phyloP scores from a whole-genome alignment of 2,329 filamentous ascomycete species.

The Orbilia quercus region DNA sequence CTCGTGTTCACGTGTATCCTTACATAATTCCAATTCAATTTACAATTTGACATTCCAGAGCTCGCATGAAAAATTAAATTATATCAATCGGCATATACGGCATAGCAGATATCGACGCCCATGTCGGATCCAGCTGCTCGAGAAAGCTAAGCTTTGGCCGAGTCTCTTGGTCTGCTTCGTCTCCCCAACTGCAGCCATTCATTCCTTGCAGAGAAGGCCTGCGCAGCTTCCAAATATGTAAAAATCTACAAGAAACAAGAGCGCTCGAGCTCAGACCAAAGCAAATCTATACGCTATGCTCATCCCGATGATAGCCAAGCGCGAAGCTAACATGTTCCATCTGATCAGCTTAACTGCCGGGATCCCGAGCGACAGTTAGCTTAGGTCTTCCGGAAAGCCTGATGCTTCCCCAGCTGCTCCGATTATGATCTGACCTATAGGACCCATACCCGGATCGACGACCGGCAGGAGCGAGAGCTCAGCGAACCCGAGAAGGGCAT shows the following conservation, averaged over 20 bases:
- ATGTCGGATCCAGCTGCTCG: slow-evolving; percentile 33
- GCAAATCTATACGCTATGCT: no score
- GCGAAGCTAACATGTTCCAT: slow-evolving; percentile 23
- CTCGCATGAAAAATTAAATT: slow-evolving; percentile 21
- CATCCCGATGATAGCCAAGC: slow-evolving; percentile 44
- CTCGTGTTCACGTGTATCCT: slow-evolving; percentile 29
- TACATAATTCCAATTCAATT: no score
- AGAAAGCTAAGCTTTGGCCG: slow-evolving; percentile 54
- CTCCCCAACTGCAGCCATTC: slow-evolving; percentile 21
- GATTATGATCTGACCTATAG: slow-evolving; percentile 36
- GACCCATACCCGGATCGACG: slow-evolving; percentile 40
- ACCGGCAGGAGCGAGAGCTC: slow-evolving; percentile 35
- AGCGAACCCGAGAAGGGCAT: slow-evolving; percentile 38
- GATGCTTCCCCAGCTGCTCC: no score
- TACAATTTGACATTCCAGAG: background rate
- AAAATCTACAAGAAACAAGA: no score
- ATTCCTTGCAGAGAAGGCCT: slow-evolving; percentile 20
- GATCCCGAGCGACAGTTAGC: slow-evolving; percentile 23
- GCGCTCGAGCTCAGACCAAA: slow-evolving; percentile 36
- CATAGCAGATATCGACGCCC: slow-evolving; percentile 7
- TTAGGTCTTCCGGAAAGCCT: no score
- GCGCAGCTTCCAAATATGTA: no score
- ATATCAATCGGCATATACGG: slow-evolving; percentile 11
- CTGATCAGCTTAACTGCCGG: slow-evolving; percentile 46
- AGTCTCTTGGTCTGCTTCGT: slow-evolving; percentile 53